These are phyloP conservation scores for Grammothele lineata DNA, from an alignment of 768 basidiomycete species.

Conservation along the genomic window DNA sequence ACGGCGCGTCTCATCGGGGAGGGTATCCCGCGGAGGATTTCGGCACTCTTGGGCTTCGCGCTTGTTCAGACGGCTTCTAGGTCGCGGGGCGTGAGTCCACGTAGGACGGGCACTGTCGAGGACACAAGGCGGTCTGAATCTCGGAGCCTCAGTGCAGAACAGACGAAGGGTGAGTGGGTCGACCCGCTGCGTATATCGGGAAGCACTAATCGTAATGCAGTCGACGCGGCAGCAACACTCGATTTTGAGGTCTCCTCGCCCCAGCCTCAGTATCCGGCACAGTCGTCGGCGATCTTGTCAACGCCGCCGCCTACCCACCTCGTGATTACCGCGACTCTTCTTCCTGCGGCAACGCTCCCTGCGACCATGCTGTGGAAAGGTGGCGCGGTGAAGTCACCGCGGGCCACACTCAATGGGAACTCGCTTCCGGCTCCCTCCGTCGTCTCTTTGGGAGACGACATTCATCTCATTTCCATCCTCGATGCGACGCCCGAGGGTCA, in stretches of 20 bases:
- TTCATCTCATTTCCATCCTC: not conserved
- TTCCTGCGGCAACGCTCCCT: no score
- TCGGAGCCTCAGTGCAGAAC: not conserved
- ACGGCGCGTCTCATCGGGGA: constrained; percentile 7
- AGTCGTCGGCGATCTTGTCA: no score
- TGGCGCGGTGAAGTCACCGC: not conserved
- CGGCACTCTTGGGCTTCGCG: constrained; percentile 4
- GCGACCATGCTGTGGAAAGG: not conserved
- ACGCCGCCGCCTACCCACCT: no score
- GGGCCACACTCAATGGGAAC: not conserved
- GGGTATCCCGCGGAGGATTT: not conserved
- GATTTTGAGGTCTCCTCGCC: no score
- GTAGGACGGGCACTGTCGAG: no score
- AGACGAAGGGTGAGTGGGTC: no score
- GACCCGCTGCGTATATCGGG: no score
- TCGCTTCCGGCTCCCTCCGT: not conserved
- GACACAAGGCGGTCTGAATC: not conserved
- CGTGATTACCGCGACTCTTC: no score
- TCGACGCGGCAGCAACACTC: no score
- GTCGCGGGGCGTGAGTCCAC: no score
- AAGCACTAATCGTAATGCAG: no score
- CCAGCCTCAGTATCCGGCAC: no score
- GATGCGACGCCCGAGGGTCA: not conserved
- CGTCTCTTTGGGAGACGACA: not conserved
- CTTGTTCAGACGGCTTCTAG: not conserved